Percentiles rank a stretch among this genome's conserved stretches.
phyloP scores from a whole-genome alignment of 1,284 basidiomycete species.

The Amylostereum chailletii region DNA sequence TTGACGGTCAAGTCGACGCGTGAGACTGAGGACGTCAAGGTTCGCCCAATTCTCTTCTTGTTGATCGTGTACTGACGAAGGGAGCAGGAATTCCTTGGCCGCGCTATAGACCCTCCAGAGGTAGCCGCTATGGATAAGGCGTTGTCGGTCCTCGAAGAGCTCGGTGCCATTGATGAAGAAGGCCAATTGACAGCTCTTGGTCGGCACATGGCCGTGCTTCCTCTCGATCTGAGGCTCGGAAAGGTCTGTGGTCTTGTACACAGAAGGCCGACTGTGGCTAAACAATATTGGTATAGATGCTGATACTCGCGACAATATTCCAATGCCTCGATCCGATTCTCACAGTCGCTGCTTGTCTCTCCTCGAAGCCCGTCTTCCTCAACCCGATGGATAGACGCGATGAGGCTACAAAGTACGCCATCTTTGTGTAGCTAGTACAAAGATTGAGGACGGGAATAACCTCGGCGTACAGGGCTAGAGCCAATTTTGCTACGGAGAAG shows the following conservation, averaged over 20 bases:
- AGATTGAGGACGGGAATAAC: neutral
- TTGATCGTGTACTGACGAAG: slow-evolving; percentile 17
- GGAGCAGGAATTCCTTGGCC: slow-evolving; percentile 43
- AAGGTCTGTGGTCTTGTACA: slow-evolving; percentile 47
- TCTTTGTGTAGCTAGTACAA: slow-evolving; percentile 10
- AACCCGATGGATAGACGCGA: slow-evolving; percentile 80
- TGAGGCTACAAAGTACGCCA: slow-evolving; percentile 60
- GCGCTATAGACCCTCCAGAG: slow-evolving; percentile 82
- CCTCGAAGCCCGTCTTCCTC: slow-evolving; percentile 81
- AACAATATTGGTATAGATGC: slow-evolving; percentile 45
- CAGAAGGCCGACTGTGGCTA: neutral
- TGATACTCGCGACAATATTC: slow-evolving; percentile 78
- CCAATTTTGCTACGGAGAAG: slow-evolving; percentile 59
- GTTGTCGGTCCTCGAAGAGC: slow-evolving; percentile 64
- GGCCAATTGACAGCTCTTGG: slow-evolving; percentile 78
- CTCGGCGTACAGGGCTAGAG: slow-evolving; percentile 45
- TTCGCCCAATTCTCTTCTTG: slow-evolving; percentile 21
- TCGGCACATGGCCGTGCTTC: slow-evolving; percentile 76
- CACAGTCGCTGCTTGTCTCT: slow-evolving; percentile 79
- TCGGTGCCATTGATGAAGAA: slow-evolving; percentile 68
- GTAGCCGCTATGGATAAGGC: slow-evolving; percentile 74
- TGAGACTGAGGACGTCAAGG: slow-evolving; percentile 75
- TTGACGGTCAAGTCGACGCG: slow-evolving; percentile 80
- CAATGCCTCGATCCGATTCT: slow-evolving; percentile 70
- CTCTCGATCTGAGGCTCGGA: slow-evolving; percentile 82